Evolutionary conservation across 805 yeast genomes (phyloP).

Genomic region (Pachysolen tannophilus): DNA sequence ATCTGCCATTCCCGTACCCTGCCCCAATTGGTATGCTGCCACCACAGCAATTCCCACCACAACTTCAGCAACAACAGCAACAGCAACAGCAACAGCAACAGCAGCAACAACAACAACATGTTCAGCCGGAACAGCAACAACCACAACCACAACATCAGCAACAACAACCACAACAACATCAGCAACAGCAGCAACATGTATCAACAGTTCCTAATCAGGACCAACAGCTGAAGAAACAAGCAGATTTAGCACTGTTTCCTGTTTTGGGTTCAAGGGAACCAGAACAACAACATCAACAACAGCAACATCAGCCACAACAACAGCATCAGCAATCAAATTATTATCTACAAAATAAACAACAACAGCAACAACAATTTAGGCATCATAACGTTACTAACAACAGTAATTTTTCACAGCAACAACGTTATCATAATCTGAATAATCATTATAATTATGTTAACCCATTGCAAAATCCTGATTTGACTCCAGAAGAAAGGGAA

Average conservation of each 20-base stretch:
- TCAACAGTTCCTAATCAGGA: conserved; percentile 11
- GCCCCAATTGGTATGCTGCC: conserved; percentile 1
- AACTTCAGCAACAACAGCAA: conserved; percentile 9
- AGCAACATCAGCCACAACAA: conserved; percentile 13
- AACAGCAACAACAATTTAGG: conserved; percentile 23
- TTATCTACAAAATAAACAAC: conserved; percentile 18
- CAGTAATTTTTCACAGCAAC: conserved; percentile 2
- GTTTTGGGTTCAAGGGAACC: conserved; percentile 41
- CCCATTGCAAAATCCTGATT: conserved; percentile 27
- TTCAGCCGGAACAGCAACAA: conserved; percentile 9
- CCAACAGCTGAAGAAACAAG: conserved; percentile 6
- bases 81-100: conserved; percentile 13
- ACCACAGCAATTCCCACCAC: conserved; percentile 6
- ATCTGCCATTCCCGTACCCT: too few relatives aligned
- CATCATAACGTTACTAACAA: conserved; percentile 5
- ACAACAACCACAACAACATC: conserved; percentile 13
- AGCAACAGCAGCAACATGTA: conserved; percentile 18
- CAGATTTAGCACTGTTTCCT: conserved; percentile 42
- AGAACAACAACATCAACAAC: conserved; percentile 15
- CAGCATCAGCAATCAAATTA: conserved; percentile 16
- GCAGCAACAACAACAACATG: conserved; percentile 12
- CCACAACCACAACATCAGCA: conserved; percentile 15
- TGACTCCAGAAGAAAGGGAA: conserved; percentile 69
- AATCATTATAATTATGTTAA: conserved; percentile 13
- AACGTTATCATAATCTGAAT: conserved; percentile 2